Base-by-base conservation (phyloP, 805 yeast species). In the Blastobotrys chiropterorum region DNA sequence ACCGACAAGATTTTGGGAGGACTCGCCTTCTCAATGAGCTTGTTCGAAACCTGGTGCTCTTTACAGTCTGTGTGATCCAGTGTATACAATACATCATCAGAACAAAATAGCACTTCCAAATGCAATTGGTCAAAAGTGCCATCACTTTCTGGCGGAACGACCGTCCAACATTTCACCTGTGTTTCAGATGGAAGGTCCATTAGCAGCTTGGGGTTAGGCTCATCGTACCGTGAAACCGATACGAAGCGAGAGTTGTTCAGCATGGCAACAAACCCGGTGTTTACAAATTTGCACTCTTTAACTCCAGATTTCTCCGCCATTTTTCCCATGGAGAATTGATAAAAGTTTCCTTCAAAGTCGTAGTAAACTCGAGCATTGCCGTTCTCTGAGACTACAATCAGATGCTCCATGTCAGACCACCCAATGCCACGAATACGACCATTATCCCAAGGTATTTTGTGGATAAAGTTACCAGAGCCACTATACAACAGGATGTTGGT, bases 281-380 rank as follows among this genome's bases (percentile, higher is more conserved):
- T 66, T 67, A 70, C 71, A 47, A 78, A 72, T 48, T 66, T 63
- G 13, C 67, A 70, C 2, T 73, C 73, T 2, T 55, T 49, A 5
- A 77, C 64, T 0, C 67, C 68, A 19, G 54, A 57, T 5, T 60
- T 53, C 39, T 69, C 73, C 0, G 71, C 66, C 3, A 65, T 67
- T 16, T 61, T 56, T 1, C 71, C 71, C 3, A 78, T 54, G 15
- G 66, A 63, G 58, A 72, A 75, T 59, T 83, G 88, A 46, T 73
- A 72, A 63, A 86, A 87, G 44, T 79, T 82, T 2, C 87, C 86
- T 17, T 79, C 78, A 56, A 85, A 80, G 59, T 86, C 90, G 42
- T 72, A 67, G 65, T 85, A 86, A 22, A 74, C 68, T 22, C 95
- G 70, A 20, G 75, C 77, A 26, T 67, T 71, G 4, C 85, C 84